Percentiles rank a stretch among this genome's conserved stretches.
Conservation (phyloP, 768 basidiomycete species). For the Termitomyces sp. region DNA sequence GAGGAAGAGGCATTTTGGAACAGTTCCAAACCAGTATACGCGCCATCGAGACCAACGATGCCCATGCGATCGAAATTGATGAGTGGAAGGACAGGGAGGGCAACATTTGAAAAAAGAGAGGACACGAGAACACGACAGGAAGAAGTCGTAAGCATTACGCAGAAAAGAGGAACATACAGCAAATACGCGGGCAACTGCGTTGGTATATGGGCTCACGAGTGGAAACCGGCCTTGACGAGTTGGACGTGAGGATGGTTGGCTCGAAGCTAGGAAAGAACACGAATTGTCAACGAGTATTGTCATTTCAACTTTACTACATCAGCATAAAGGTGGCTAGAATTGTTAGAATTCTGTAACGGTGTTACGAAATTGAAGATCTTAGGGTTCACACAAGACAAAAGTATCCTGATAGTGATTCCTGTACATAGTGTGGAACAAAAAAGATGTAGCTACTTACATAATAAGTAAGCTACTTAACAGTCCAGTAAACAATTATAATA, state of each 20-base stretch:
- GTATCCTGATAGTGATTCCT: too few relatives aligned
- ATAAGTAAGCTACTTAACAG: too few relatives aligned
- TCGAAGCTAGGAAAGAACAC: neutral
- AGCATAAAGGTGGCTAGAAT: too few relatives aligned
- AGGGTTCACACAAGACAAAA: too few relatives aligned
- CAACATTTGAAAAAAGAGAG: conserved; percentile 20
- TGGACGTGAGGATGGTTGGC: conserved; percentile 1
- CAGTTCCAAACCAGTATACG: conserved; percentile 83
- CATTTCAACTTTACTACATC: conserved; percentile 15
- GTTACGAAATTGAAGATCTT: too few relatives aligned
- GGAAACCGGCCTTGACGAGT: neutral
- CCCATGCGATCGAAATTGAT: conserved; percentile 75
- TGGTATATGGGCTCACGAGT: conserved; percentile 6
- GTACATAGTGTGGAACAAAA: too few relatives aligned
- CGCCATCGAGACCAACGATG: conserved; percentile 80
- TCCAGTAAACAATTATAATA: too few relatives aligned
- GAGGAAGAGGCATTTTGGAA: conserved; percentile 49
- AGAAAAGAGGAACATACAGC: conserved; percentile 11
- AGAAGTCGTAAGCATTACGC: conserved; percentile 19
- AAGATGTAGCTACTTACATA: too few relatives aligned
- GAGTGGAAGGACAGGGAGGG: conserved; percentile 30
- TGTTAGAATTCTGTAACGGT: too few relatives aligned
- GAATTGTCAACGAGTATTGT: conserved; percentile 10
- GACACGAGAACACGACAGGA: conserved; percentile 16
- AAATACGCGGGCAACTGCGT: conserved; percentile 6